phyloP scores from a whole-genome alignment of 2,329 filamentous ascomycete species.

The Coccinonectria pachysandricola region DNA sequence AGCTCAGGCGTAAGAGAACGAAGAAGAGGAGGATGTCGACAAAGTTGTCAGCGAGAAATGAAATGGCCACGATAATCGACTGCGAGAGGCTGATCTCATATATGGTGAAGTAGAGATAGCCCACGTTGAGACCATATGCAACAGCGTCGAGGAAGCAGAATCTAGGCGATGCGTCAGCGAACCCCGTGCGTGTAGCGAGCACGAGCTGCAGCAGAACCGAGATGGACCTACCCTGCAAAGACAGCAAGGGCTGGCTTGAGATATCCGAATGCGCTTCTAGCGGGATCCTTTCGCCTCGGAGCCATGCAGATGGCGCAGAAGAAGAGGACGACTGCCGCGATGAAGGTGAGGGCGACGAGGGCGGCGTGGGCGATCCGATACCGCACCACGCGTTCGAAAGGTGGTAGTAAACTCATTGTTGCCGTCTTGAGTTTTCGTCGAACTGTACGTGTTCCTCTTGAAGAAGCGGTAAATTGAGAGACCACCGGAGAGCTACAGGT shows the following conservation, averaged over 20 bases:
- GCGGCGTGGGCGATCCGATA: slow-evolving; percentile 6
- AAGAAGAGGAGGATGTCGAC: slow-evolving; percentile 14
- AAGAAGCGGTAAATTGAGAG: no score
- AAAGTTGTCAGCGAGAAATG: slow-evolving; percentile 3
- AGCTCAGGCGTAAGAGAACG: slow-evolving; percentile 13
- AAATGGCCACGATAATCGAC: slow-evolving; percentile 2
- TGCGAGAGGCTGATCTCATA: slow-evolving; percentile 3
- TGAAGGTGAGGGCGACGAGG: slow-evolving; percentile 7
- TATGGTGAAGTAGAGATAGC: not conserved
- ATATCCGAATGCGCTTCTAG: slow-evolving; percentile 13
- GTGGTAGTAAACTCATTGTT: no score
- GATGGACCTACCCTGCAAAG: slow-evolving; percentile 15
- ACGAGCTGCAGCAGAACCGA: not conserved
- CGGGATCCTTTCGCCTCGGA: slow-evolving; percentile 13
- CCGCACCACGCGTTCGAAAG: no score
- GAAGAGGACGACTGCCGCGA: slow-evolving; percentile 13
- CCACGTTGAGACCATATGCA: slow-evolving; percentile 6
- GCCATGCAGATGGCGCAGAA: slow-evolving; percentile 13
- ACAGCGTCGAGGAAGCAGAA: slow-evolving; percentile 12
- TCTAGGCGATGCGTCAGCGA: slow-evolving; percentile 3
- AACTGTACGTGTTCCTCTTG: no score
- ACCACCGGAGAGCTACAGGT: no score
- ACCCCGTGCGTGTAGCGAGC: not conserved
- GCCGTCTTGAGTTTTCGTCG: no score
- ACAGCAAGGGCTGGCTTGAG: slow-evolving; percentile 16